phyloP scores from a whole-genome alignment of 345 rosid species.

The Eucalyptus tenuipes region DNA sequence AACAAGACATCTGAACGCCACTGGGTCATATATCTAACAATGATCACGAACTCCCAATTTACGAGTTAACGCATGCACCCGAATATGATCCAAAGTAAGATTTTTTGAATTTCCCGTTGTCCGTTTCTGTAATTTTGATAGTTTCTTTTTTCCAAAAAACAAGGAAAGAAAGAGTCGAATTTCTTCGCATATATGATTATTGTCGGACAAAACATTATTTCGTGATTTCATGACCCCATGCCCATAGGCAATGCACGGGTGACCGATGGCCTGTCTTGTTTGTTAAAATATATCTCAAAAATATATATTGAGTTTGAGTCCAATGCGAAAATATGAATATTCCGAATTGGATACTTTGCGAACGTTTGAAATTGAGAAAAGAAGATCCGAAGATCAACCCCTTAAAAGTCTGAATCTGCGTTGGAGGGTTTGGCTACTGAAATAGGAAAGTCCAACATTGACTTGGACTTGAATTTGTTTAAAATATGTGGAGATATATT shows the following conservation, averaged over 20 bases:
- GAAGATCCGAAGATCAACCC: no score
- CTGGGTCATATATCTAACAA: background rate
- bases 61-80: background rate
- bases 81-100: background rate
- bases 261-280: background rate
- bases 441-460: no score
- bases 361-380: no score
- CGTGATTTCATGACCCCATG: background rate
- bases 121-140: background rate
- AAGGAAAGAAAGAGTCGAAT: background rate
- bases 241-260: background rate
- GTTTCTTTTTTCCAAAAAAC: background rate
- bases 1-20: background rate
- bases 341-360: no score
- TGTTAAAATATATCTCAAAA: background rate
- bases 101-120: background rate
- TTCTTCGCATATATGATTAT: background rate
- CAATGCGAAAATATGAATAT: rapidly evolving
- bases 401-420: rapidly evolving
- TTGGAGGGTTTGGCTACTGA: no score
- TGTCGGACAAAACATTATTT: background rate
- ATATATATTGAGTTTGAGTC: no score
- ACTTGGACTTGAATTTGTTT: no score
- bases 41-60: background rate
- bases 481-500: no score